A percentile compares a stretch with the other conserved stretches of the same genome.
phyloP scores from a whole-genome alignment of 1,139 yeast genomes.

The Lodderomyces pseudojiufengensis region DNA sequence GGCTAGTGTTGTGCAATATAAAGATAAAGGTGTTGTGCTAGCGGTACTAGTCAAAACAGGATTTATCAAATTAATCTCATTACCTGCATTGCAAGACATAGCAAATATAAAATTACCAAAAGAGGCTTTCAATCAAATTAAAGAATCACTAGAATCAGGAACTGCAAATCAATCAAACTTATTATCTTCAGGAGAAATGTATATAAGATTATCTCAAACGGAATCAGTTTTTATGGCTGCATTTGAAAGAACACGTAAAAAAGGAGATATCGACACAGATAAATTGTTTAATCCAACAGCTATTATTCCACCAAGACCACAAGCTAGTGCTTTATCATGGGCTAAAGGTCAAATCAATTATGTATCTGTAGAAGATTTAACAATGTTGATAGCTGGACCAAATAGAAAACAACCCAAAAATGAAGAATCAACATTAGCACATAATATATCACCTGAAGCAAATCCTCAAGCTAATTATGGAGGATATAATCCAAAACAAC shows the following conservation, averaged over 20 bases:
- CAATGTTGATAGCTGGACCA: conserved; percentile 57
- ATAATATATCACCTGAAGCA: conserved; percentile 50
- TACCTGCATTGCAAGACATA: conserved; percentile 39
- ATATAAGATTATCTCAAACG: conserved; percentile 54
- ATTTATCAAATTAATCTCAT: conserved; percentile 33
- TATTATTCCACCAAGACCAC: conserved; percentile 74
- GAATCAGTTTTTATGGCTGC: conserved; percentile 41
- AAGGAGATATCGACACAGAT: conserved; percentile 37
- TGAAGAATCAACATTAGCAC: conserved; percentile 55
- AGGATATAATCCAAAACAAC: conserved; percentile 19
- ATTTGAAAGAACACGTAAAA: conserved; percentile 13
- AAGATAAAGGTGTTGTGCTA: conserved; percentile 31
- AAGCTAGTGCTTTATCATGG: conserved; percentile 80
- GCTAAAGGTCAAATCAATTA: conserved; percentile 68
- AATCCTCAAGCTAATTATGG: conserved; percentile 34
- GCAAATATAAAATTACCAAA: conserved; percentile 35
- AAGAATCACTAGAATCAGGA: conserved; percentile 22
- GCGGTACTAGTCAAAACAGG: conserved; percentile 39
- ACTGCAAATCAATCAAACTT: conserved; percentile 32
- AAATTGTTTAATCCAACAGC: conserved; percentile 56
- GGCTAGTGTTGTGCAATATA: conserved; percentile 30
- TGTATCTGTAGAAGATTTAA: conserved; percentile 57
- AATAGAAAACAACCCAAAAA: conserved; percentile 52
- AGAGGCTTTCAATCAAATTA: conserved; percentile 26
- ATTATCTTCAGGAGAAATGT: conserved; percentile 69